Evolutionary conservation across 192 early-diverging fungal genomes (phyloP), one percentile per base, ranked within the genome.

Genomic region (Coemansia furcata): DNA sequence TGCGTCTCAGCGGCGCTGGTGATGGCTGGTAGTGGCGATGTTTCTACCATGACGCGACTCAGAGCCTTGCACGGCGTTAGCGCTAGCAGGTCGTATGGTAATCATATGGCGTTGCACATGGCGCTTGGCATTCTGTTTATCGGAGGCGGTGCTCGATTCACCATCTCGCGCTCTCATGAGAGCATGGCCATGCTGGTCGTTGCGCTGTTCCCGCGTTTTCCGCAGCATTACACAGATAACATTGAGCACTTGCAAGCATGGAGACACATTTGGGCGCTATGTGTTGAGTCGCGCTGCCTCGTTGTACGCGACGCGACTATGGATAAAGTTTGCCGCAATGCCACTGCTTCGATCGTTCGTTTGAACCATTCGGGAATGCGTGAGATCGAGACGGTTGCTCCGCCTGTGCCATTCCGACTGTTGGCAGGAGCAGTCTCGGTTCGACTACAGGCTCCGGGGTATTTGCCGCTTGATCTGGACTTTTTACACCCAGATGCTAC

Each of bases 1-100:
- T 69, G 86, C 4, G 74, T 87, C 3, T 81, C 89, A 5, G 72
- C 87, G 0, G 85, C 89, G 1, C 84, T 93, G 57, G 87, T 98
- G 1, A 85, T 93, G 75, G 92, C 93, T 8, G 96, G 95, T 30
- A 89, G 88, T 7, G 95, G 94, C 4, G 78, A 93, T 64, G 61
- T 89, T 11, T 85, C 87, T 10, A 71, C 89, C 4, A 76, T 92
- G 39, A 67, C 80, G 40, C 64, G 89, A 19, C 65, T 96, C 21
- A 83, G 88, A 8, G 67, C 63, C 21, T 62, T 91, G 14, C 85
- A 89, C 55, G 75, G 76, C 11, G 63, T 61, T 9, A 82, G 54
- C 23, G 29, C 62, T 10, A 43, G 55, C 11, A 60, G 68, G n/a
- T 46, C 76, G 11, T 82, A 82, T 46, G 80, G 80, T 36, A 74